These are phyloP conservation scores for Leptographium galeiforme DNA, from an alignment of 2,329 filamentous ascomycete genomes.

Conservation along the genomic window DNA sequence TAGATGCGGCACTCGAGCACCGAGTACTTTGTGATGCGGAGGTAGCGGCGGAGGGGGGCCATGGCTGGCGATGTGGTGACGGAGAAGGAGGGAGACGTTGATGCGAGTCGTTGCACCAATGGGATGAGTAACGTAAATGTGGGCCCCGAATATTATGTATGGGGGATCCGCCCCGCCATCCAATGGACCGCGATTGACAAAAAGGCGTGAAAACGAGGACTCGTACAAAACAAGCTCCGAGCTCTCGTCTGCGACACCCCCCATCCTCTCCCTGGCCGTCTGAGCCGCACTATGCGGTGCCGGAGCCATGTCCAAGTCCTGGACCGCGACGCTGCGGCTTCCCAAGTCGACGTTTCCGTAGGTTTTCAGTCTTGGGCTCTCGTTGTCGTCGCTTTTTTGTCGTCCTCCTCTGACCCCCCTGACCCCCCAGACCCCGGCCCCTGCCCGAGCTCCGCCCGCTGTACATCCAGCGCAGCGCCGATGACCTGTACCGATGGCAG, in stretches of 20 bases:
- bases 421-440: slow-evolving; percentile 33
- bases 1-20: slow-evolving; percentile 97
- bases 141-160: too few relatives aligned
- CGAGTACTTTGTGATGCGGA: slow-evolving; percentile 84
- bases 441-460: slow-evolving; percentile 32
- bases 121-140: too few relatives aligned
- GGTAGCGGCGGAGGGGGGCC: slow-evolving; percentile 79
- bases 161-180: too few relatives aligned
- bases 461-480: slow-evolving; percentile 66
- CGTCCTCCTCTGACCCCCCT: background rate
- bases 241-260: too few relatives aligned
- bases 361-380: slow-evolving; percentile 13
- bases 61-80: slow-evolving; percentile 30
- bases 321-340: slow-evolving; percentile 62
- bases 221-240: background rate
- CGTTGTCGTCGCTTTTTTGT: background rate
- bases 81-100: too few relatives aligned
- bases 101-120: too few relatives aligned
- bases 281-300: slow-evolving; percentile 3
- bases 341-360: slow-evolving; percentile 64
- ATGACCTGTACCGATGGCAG: slow-evolving; percentile 88
- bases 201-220: too few relatives aligned
- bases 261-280: too few relatives aligned
- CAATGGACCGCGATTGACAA: too few relatives aligned
- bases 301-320: slow-evolving; percentile 39